Percentiles rank a stretch among this genome's conserved stretches.
Conservation (phyloP, 345 rosid species). For the Heritiera littoralis region DNA sequence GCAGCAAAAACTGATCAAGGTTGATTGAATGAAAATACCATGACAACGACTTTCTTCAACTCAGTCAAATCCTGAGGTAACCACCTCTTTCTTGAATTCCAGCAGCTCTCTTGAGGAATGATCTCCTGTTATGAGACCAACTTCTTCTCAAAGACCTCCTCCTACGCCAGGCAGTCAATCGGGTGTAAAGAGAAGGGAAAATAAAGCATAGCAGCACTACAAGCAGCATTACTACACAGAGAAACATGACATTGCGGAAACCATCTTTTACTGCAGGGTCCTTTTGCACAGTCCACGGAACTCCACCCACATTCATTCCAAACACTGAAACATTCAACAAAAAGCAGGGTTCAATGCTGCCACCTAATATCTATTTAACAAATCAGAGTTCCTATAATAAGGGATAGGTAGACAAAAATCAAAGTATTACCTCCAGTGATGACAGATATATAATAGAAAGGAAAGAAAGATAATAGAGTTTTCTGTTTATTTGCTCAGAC, state of each 20-base stretch:
- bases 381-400: not conserved
- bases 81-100: slow-evolving; percentile 58
- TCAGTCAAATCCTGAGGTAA: slow-evolving; percentile 64
- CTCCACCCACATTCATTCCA: slow-evolving; percentile 99
- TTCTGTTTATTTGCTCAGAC: slow-evolving; percentile 88
- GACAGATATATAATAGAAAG: slow-evolving; percentile 84
- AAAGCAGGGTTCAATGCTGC: not conserved
- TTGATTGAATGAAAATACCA: not conserved
- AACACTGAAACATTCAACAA: slow-evolving; percentile 51
- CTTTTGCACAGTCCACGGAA: slow-evolving; percentile 91
- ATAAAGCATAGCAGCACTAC: slow-evolving; percentile 65
- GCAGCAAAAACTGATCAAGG: slow-evolving; percentile 2
- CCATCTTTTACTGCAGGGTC: slow-evolving; percentile 64
- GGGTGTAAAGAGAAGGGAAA: slow-evolving; percentile 59
- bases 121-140: slow-evolving; percentile 75
- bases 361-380: not conserved
- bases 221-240: slow-evolving; percentile 59
- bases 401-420: not conserved
- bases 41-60: not conserved
- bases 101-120: slow-evolving; percentile 55
- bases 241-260: slow-evolving; percentile 81
- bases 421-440: slow-evolving; percentile 81
- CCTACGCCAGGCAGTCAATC: slow-evolving; percentile 54
- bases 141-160: slow-evolving; percentile 51
- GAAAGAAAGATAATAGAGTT: slow-evolving; percentile 91